Conservation (phyloP, 169 alveolate species). For the Sarcocystis neurona region DNA sequence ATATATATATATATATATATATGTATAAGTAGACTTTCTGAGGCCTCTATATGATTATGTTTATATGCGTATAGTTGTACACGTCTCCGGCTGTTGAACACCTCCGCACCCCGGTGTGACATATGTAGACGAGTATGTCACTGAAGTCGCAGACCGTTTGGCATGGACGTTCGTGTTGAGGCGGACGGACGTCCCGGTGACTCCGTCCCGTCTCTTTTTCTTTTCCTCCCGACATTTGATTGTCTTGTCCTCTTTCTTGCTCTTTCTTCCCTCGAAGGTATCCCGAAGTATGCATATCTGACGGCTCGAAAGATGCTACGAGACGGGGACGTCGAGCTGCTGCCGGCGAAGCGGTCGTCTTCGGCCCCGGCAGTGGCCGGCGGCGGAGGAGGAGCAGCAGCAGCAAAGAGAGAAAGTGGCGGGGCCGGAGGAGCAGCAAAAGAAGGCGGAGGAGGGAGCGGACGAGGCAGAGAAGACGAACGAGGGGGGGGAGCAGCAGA, state of each 20-base stretch:
- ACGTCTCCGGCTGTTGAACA: too few relatives aligned
- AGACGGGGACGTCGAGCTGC: constrained; percentile 58
- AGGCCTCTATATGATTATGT: too few relatives aligned
- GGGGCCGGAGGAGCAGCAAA: not conserved
- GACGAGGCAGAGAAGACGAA: not conserved
- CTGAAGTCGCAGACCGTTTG: too few relatives aligned
- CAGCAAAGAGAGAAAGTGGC: not conserved
- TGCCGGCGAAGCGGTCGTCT: constrained; percentile 28
- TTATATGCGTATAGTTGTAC: too few relatives aligned
- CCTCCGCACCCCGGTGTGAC: too few relatives aligned
- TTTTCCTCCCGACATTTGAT: too few relatives aligned
- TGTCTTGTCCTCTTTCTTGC: not conserved
- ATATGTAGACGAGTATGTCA: too few relatives aligned
- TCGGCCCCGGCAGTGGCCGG: not conserved
- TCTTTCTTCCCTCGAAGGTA: constrained; percentile 41
- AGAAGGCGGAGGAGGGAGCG: not conserved
- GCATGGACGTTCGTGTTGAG: too few relatives aligned
- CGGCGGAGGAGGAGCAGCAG: not conserved
- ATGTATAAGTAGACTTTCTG: too few relatives aligned
- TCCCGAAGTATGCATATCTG: constrained; percentile 61
- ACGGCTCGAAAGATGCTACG: constrained; percentile 57
- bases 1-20: too few relatives aligned
- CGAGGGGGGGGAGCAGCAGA: not conserved
- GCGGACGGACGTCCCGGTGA: too few relatives aligned
- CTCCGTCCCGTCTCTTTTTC: not conserved